Base-by-base conservation (phyloP, 2,329 filamentous ascomycete genomes). In the Aspergillus transmontanensis region DNA sequence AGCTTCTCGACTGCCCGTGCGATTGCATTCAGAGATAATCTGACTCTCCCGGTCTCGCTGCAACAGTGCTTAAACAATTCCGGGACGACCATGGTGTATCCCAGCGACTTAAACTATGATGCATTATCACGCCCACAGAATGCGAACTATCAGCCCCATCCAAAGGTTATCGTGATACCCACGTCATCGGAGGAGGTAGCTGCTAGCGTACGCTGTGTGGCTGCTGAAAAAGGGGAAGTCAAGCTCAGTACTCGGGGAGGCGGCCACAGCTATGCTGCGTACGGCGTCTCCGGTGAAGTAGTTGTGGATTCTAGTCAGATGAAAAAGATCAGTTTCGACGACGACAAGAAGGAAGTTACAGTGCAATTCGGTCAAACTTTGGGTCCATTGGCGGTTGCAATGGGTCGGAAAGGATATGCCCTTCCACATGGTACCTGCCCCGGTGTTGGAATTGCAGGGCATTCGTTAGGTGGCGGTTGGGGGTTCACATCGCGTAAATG, bases 191-290 rank as follows among this genome's bases (percentile, higher is more conserved):
- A 62, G 11, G 34, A 62, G 28, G 57, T 62, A 16, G 57, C 60
- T 10, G 57, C 60, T 14, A 62, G 28, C 4, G 57, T 62, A 16
- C 57, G 56, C 34, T 62, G 60, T 28, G 57, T 62, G 21, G 48
- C 50, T 6, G 50, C 41, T 12, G 57, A 62, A 19, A 54, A 62
- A 14, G 60, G 60, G 5, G 54, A 12, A 11, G 50, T 55, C 16
- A 62, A 54, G n/a, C 57, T 62, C 36, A 62, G 57, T 34, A n/a
- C 57, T 26, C 60, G 60, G 3, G 60, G 60, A 14, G 60, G 60
- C 6, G 60, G 60, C 4, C 60, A 62, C 45, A 48, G 60, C 60
- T 62, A 62, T 56, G 60, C 60, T 28, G 60, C 60, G 32, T 62
- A 62, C 39, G 21, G 60, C 14, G 56, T 56, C n/a, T 56, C 57